Conservation (phyloP, 176 grass and related monocot genomes). For the Musa troglodytarum region DNA sequence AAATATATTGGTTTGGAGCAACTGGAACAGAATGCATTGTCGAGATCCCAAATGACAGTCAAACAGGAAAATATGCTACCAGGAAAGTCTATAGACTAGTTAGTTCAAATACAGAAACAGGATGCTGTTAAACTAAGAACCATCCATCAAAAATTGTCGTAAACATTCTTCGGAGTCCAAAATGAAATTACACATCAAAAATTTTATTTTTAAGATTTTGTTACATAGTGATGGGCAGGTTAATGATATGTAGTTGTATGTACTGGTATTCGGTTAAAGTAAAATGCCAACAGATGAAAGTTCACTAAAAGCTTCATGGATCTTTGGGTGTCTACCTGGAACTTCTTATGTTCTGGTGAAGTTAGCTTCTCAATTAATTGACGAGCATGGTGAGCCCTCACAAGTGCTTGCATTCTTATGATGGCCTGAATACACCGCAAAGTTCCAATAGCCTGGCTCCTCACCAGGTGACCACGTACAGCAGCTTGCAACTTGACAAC, state of each 20-base stretch:
- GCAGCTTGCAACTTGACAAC: slow-evolving; percentile 80
- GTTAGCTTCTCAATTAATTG: slow-evolving; percentile 12
- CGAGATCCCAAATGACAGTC: not conserved
- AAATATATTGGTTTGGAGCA: not conserved
- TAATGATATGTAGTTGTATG: not conserved
- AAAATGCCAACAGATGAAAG: not conserved
- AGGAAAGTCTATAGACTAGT: not conserved
- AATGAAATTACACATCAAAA: not conserved
- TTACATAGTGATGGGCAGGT: not conserved
- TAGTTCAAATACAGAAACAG: too few relatives aligned
- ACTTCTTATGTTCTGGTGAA: not conserved
- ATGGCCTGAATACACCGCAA: slow-evolving; percentile 76
- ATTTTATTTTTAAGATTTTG: not conserved
- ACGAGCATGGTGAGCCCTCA: slow-evolving; percentile 44
- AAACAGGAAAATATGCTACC: not conserved
- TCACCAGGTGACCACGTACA: slow-evolving; percentile 67
- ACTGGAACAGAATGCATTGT: too few relatives aligned
- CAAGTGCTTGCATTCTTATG: slow-evolving; percentile 71
- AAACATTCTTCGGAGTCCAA: not conserved
- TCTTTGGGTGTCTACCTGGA: slow-evolving; percentile 17
- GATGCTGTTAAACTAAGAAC: too few relatives aligned
- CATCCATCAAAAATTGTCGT: too few relatives aligned
- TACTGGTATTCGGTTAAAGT: not conserved
- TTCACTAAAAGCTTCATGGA: not conserved
- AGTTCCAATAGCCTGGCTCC: slow-evolving; percentile 65